Percentiles rank a stretch among this genome's conserved stretches.
Conservation (phyloP, 2,329 filamentous ascomycete species). For the Arthrobotrys sinensis region DNA sequence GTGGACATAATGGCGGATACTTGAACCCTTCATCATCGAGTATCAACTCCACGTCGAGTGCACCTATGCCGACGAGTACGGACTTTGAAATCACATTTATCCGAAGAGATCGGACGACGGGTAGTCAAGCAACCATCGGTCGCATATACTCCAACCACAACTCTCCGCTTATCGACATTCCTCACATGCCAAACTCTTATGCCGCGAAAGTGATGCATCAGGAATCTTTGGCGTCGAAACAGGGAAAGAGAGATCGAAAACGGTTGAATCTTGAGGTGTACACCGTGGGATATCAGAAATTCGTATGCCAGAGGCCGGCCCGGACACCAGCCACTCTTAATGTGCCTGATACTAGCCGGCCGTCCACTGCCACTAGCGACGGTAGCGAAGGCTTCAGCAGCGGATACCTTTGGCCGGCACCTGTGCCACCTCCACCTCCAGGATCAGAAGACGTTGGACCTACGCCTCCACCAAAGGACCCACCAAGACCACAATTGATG, state of each 20-base stretch:
- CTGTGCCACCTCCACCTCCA: conserved; percentile 53
- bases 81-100: conserved; percentile 60
- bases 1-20: conserved; percentile 3
- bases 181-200: conserved; percentile 49
- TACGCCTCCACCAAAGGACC: conserved; percentile 50
- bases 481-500: conserved; percentile 19
- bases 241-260: conserved; percentile 45
- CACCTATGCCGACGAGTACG: conserved; percentile 8
- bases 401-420: conserved; percentile 51
- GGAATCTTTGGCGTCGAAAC: conserved; percentile 43
- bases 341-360: conserved; percentile 31
- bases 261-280: conserved; percentile 58
- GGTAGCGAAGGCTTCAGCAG: neutral
- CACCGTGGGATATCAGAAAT: conserved; percentile 50
- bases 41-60: conserved; percentile 8
- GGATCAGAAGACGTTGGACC: conserved; percentile 47
- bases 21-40: conserved; percentile 21
- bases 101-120: conserved; percentile 36
- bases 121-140: conserved; percentile 40
- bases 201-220: conserved; percentile 53
- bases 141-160: conserved; percentile 55
- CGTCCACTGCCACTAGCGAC: conserved; percentile 25
- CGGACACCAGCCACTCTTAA: neutral
- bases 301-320: conserved; percentile 29
- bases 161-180: conserved; percentile 27